These are phyloP conservation scores for Zygoascus tannicola DNA, from an alignment of 805 yeast genomes.

Conservation along the genomic window DNA sequence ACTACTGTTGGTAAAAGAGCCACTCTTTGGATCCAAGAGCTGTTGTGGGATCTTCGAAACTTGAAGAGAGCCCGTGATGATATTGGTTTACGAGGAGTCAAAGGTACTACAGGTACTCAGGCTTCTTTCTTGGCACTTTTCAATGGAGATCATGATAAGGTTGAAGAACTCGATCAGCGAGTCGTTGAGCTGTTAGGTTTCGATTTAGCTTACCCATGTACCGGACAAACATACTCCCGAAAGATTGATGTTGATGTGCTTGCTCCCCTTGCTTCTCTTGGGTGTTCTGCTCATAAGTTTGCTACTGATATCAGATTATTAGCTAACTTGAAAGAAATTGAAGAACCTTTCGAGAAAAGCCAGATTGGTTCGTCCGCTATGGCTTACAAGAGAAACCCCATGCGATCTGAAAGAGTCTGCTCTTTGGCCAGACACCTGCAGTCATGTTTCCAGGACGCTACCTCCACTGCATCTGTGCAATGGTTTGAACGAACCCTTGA, in stretches of 20 bases:
- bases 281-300: constrained; percentile 94
- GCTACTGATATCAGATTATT: constrained; percentile 94
- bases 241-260: constrained; percentile 93
- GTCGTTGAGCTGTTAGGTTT: constrained; percentile 92
- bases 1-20: constrained; percentile 98
- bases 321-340: constrained; percentile 94
- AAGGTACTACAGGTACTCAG: constrained; percentile 99
- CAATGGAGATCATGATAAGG: constrained; percentile 96
- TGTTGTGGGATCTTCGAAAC: constrained; percentile 95
- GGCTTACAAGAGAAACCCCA: constrained; percentile 99
- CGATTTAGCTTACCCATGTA: constrained; percentile 90
- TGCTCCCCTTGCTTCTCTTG: constrained; percentile 87
- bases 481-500: constrained; percentile 99
- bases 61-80: constrained; percentile 94
- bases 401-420: constrained; percentile 98
- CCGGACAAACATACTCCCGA: constrained; percentile 98
- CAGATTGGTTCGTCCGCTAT: constrained; percentile 97
- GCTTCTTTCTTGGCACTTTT: constrained; percentile 90
- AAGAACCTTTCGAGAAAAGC: constrained; percentile 97
- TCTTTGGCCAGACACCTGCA: constrained; percentile 96
- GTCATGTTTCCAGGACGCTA: constrained; percentile 82
- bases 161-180: constrained; percentile 81
- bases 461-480: constrained; percentile 95
- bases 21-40: constrained; percentile 94
- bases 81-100: constrained; percentile 93